Evolutionary conservation across 192 early-diverging fungal genomes (phyloP), one percentile per base, ranked within the genome.

Genomic region (Haplosporangium gracile): DNA sequence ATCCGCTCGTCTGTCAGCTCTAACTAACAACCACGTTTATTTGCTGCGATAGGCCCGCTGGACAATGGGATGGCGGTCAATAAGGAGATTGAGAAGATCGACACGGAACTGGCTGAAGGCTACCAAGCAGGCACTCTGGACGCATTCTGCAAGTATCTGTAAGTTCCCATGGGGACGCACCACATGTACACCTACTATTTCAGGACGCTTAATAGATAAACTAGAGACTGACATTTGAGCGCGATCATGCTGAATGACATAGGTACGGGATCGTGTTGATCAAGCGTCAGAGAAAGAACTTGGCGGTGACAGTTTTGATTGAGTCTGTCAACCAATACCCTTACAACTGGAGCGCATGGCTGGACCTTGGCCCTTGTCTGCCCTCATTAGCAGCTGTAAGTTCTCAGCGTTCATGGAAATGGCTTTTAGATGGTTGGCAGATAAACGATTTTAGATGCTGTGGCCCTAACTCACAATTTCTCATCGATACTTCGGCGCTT

Each of bases 321-420:
- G 79, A 91, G 71, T 95, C 97, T 15, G 86, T 99, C 1, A 78
- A 85, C 24, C 81, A 81, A 80, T 97, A 93, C 81, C 95, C 94
- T 39, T 97, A 90, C 88, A 97, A 97, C 85, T 99, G 97, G 97
- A 95, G 94, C 70, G 96, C 97, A 32, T 99, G 98, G 98, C 80
- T 92, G 70, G 96, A 95, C 57, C 88, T 99, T 2, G 93, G 88
- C 9, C 77, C 88, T 13, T 90, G 92, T 63, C 75, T 96, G 10
- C 82, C 88, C 68, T 78, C 88, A 9, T 79, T 77, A 26, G 85
- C 89, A n/a, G 85, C 79, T 8, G 85, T 87, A 81, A 40, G 79
- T 53, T n/a, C 24, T 65, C 60, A 32, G 60, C 11, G 60, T 11
- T 65, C 13, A 26, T 13, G 24, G 60, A 65, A 4, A 7, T 24